Conservation (phyloP, 2,329 filamentous ascomycete species). For the Verticillium zaregamsianum region DNA sequence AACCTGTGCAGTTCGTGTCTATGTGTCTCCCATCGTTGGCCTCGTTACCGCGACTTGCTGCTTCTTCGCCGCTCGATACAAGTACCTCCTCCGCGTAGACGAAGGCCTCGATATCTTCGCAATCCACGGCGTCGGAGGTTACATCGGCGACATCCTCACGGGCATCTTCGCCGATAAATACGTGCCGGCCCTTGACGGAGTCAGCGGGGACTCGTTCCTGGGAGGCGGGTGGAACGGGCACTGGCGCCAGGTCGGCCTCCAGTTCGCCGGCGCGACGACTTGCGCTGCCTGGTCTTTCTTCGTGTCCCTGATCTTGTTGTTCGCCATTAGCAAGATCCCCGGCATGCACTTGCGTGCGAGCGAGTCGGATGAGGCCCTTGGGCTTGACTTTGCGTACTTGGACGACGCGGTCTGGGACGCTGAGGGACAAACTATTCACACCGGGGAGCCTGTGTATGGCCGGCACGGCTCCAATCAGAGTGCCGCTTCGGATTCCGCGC, state of each 20-base stretch:
- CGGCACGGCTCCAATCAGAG: too few species aligned
- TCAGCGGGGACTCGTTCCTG: conserved; percentile 32
- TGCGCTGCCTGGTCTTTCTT: conserved; percentile 52
- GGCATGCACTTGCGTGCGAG: conserved; percentile 51
- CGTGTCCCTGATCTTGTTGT: conserved; percentile 46
- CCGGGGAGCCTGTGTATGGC: too few species aligned
- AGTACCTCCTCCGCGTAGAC: conserved; percentile 49
- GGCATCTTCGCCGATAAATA: conserved; percentile 49
- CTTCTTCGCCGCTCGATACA: conserved; percentile 42
- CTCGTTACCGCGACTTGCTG: conserved; percentile 43
- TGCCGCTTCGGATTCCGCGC: too few species aligned
- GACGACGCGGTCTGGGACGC: conserved; percentile 18
- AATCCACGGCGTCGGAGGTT: conserved; percentile 54
- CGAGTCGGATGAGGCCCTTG: conserved; percentile 50
- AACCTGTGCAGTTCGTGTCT: conserved; percentile 37
- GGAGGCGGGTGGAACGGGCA: conserved; percentile 49
- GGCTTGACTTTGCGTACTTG: conserved; percentile 38
- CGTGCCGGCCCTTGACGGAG: conserved; percentile 49
- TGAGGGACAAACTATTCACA: too few species aligned
- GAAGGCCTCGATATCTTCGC: conserved; percentile 58
- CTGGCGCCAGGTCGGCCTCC: conserved; percentile 51
- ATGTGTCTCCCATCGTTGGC: conserved; percentile 46
- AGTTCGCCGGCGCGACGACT: conserved; percentile 52
- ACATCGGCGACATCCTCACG: conserved; percentile 53
- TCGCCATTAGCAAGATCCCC: conserved; percentile 53